Evolutionary conservation across 1,284 basidiomycete species (phyloP), one percentile per base, ranked within the genome.

Genomic region (Leccinum fuscescens): DNA sequence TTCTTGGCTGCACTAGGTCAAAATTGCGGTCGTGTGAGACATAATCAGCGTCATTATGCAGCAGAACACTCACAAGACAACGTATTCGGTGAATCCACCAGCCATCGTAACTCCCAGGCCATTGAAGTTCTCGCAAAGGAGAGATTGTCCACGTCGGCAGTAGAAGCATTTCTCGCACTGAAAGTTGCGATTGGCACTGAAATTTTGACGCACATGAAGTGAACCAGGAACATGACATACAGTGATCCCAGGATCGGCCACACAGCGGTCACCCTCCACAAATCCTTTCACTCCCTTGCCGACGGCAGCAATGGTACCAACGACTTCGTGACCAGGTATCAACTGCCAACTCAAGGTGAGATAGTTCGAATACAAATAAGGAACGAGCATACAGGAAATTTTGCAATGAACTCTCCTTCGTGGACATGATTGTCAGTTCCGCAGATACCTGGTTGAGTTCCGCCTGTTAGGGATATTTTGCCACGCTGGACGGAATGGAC

Each of bases 81-180:
- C 82, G 74, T 92, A 93, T 74, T 92, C 90, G 44, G 91, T 89
- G 69, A 94, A 93, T 8, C 91, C 93, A 60, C 92, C 92, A 56
- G 86, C 83, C 61, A 82, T 77, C 57, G 85, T 88, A 37, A 93
- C 87, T 56, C 92, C 92, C 49, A 86, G 79, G 42, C 86, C 83
- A 56, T 84, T 77, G 73, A 91, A 92, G 75, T 90, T 85, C 76
- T 92, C 89, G 75, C 92, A 94, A 69, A 89, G 73, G 66, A 89
- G 73, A 57, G 82, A 77, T 76, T 86, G 74, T 6, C 91, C 90
- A 53, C 90, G 83, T 39, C 90, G 84, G 74, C 92, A 93, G 75
- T 85, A 92, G 79, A 92, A 92, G 75, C 92, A 94, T 61, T 79
- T 77, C n/a, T 86, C 86, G 72, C 92, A 94, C 87, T 90, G 46